Evolutionary conservation across 225 moss, liverwort and hornwort genomes (phyloP).

Genomic region (Climacium dendroides): DNA sequence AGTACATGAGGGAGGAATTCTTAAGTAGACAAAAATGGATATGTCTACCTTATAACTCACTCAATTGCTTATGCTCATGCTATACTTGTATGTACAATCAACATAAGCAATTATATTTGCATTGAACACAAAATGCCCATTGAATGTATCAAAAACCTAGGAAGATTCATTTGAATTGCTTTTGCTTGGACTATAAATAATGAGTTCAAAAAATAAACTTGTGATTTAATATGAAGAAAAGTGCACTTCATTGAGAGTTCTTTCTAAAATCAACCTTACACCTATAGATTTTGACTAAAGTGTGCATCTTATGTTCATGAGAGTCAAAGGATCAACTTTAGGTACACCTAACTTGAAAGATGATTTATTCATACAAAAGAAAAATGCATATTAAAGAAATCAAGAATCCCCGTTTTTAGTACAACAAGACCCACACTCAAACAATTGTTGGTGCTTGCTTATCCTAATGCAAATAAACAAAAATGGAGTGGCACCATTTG

Average conservation of each 20-base stretch:
- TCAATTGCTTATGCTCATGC: not conserved
- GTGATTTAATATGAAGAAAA: not conserved
- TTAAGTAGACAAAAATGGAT: not conserved
- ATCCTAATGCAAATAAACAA: not conserved
- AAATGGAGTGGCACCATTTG: not conserved
- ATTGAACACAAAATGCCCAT: not conserved
- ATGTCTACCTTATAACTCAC: not conserved
- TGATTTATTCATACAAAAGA: not conserved
- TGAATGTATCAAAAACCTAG: not conserved
- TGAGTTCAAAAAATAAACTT: not conserved
- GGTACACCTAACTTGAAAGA: not conserved
- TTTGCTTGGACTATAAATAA: not conserved
- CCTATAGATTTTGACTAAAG: not conserved
- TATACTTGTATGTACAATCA: not conserved
- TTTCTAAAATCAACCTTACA: not conserved
- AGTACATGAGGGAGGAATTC: rapidly evolving
- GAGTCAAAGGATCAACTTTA: not conserved
- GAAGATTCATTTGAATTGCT: not conserved
- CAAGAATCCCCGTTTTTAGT: rapidly evolving
- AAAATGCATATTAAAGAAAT: not conserved
- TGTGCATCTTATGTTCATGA: not conserved
- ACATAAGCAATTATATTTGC: not conserved
- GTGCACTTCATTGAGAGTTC: not conserved
- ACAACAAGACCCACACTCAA: not conserved
- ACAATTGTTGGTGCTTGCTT: not conserved